Evolutionary conservation across 257 asterid species (phyloP).

Genomic region (Fraxinus cuspidata): DNA sequence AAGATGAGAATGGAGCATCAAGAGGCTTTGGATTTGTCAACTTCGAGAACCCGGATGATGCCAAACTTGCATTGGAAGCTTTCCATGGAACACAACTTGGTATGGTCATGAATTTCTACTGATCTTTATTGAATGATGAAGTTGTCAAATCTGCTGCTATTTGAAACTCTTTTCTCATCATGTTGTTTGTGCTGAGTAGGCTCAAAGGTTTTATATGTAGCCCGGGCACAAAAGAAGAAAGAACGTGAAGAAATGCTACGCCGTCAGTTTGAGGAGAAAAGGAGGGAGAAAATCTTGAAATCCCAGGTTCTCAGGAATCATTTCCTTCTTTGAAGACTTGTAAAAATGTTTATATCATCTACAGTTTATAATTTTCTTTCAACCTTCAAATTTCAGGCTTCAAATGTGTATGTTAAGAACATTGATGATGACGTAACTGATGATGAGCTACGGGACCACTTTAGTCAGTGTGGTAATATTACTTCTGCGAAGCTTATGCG

Average conservation of each 20-base stretch:
- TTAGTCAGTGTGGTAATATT: constrained; percentile 71
- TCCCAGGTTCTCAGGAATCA: constrained; percentile 52
- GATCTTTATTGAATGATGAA: constrained; percentile 7
- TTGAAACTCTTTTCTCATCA: constrained; percentile 14
- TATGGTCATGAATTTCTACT: constrained; percentile 29
- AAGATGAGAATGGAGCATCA: constrained; percentile 61
- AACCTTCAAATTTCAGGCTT: constrained; percentile 46
- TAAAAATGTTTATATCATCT: neutral
- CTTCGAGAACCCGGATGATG: constrained; percentile 61
- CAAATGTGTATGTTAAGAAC: constrained; percentile 85
- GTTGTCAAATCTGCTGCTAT: neutral
- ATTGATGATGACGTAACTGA: constrained; percentile 69
- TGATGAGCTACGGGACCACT: constrained; percentile 61
- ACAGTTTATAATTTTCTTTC: constrained; percentile 14
- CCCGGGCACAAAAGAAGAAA: constrained; percentile 83
- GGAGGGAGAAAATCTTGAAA: constrained; percentile 61
- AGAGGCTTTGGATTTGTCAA: constrained; percentile 81
- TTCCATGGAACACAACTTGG: constrained; percentile 70
- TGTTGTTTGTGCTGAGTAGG: constrained; percentile 41
- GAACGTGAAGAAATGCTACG: constrained; percentile 70
- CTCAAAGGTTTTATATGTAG: constrained; percentile 70
- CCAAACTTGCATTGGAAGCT: constrained; percentile 58
- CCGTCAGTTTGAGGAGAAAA: constrained; percentile 74
- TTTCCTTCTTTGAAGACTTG: constrained; percentile 18
- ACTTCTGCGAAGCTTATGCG: constrained; percentile 80